Conservation (phyloP, 306 rosid species). For the Prunus persica region DNA sequence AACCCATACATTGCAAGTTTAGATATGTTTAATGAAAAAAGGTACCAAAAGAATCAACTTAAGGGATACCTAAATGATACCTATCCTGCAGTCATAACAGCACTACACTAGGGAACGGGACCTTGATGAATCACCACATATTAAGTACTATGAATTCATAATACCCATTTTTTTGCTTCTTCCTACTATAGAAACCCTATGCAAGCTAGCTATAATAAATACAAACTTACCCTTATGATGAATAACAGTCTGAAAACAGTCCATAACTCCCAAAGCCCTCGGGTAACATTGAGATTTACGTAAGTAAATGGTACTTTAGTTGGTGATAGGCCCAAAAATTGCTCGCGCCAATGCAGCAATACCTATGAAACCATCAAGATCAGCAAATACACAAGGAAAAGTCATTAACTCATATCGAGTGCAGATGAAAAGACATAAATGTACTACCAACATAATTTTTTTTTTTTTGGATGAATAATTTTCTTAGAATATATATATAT, state of each 20-base stretch:
- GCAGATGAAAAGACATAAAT: not conserved
- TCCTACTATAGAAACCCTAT: not conserved
- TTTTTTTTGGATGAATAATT: not conserved
- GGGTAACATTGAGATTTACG: constrained; percentile 66
- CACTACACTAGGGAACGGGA: not conserved
- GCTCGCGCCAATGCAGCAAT: constrained; percentile 29
- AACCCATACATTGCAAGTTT: not conserved
- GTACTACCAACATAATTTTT: not conserved
- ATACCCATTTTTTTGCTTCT: no score
- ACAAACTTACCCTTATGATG: constrained; percentile 41
- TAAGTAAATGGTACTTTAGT: constrained; percentile 25
- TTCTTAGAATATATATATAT: not conserved
- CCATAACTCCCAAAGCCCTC: constrained; percentile 82
- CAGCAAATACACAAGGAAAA: constrained; percentile 12
- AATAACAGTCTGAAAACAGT: constrained; percentile 45
- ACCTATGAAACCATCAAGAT: constrained; percentile 32
- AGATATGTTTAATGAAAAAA: not conserved
- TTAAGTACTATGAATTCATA: not conserved
- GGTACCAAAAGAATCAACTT: not conserved
- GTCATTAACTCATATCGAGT: not conserved
- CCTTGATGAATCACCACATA: not conserved
- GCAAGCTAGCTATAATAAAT: not conserved
- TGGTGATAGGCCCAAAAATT: constrained; percentile 25
- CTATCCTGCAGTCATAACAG: not conserved
- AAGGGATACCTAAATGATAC: not conserved